These are phyloP conservation scores for Pseudovirgaria hyperparasitica DNA, from an alignment of 2,329 filamentous ascomycete genomes.

Conservation along the genomic window DNA sequence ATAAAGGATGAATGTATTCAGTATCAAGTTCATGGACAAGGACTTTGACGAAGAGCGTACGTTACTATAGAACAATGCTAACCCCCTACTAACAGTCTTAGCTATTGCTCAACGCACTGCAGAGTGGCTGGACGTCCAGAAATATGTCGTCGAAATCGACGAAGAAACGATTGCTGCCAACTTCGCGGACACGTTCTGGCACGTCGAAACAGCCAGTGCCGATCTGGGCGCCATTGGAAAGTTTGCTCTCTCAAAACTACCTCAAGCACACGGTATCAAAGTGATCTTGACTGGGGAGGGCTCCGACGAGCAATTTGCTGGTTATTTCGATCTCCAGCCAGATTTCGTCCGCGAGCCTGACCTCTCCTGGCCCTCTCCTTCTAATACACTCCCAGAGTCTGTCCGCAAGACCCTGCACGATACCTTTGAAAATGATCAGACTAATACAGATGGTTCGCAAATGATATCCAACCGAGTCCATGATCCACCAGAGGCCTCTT, in stretches of 20 bases:
- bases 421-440: conserved; percentile 14
- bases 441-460: too few relatives aligned
- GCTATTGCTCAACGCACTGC: conserved; percentile 35
- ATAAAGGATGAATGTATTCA: conserved; percentile 34
- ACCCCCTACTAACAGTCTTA: conserved; percentile 4
- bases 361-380: conserved; percentile 6
- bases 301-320: conserved; percentile 42
- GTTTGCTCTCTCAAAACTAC: conserved; percentile 35
- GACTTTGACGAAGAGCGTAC: conserved; percentile 36
- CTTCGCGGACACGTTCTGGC: conserved; percentile 34
- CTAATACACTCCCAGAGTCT: conserved; percentile 6
- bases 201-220: conserved; percentile 31
- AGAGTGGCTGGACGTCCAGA: conserved; percentile 34
- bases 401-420: conserved; percentile 7
- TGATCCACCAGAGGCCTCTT: too few relatives aligned
- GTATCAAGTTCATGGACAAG: conserved; percentile 38
- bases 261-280: conserved; percentile 35
- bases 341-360: conserved; percentile 40
- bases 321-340: conserved; percentile 34
- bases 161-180: conserved; percentile 30
- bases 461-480: too few relatives aligned
- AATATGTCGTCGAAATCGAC: conserved; percentile 29
- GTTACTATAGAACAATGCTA: background rate
- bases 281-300: conserved; percentile 43
- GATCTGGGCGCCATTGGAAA: conserved; percentile 43